Base-by-base conservation (phyloP, 2,329 filamentous ascomycete genomes). In the Paradendryphiella salina region DNA sequence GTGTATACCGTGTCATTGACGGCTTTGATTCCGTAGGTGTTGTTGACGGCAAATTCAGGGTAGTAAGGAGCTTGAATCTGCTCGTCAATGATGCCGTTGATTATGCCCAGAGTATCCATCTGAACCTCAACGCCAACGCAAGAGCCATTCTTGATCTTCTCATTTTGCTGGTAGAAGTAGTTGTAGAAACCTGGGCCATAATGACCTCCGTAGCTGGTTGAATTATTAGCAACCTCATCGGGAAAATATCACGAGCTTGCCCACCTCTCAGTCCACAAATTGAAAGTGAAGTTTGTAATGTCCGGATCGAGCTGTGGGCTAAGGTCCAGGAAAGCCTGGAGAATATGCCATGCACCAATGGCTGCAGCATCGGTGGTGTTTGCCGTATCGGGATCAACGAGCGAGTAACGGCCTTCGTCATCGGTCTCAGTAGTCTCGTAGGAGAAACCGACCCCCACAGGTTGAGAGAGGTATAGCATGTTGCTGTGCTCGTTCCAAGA, bases 131-230 rank as follows among this genome's bases (percentile, higher is more conserved):
- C 75, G 13, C 81, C 81, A 1, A 75, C 61, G 10, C 70, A 55
- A 0, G 67, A 73, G 7, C 80, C 80, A 34, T 79, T 79, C 23
- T 70, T 60, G 55, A 84, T 82, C 23, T 75, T 73, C 47, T 78
- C 65, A 49, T 83, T 84, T 55, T 84, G 78, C 36, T 82, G 70
- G 49, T 81, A 78, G 66, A 84, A 83, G 59, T 82, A 77, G 51
- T 80, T 77, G 71, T 77, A 83, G 67, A 83, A 83, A 21, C 71
- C 73, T 1, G 79, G 79, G 3, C 79, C 79, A 54, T 81, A 81
- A 59, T 80, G 79, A 32, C 79, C 78, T 31, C 63, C 62, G 36
- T 73, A 73, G 50, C 59, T 66, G 21, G 1, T 0, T 1, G 14
- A n/a, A 3, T 17, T 4, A 10, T 61, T 17, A 60, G 52, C 28